Evolutionary conservation across 305 asterid genomes (phyloP).

Genomic region (Fraxinus baroniana): DNA sequence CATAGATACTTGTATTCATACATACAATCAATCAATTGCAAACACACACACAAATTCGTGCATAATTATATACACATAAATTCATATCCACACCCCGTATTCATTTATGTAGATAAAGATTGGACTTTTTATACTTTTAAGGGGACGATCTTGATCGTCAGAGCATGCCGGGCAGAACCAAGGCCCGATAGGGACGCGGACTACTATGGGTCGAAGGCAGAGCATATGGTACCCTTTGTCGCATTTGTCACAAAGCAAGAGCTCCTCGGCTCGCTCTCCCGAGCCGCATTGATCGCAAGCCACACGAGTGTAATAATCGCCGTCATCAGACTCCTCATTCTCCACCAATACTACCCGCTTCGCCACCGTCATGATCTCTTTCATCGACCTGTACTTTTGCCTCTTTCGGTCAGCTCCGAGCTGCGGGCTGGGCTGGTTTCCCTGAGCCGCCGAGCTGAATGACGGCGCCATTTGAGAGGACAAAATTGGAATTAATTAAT

Average conservation of each 20-base stretch:
- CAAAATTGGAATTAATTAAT: conserved; percentile 24
- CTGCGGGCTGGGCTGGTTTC: conserved; percentile 21
- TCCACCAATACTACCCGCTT: conserved; percentile 42
- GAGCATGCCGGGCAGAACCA: conserved; percentile 71
- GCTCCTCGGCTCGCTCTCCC: conserved; percentile 60
- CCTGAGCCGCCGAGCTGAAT: conserved; percentile 30
- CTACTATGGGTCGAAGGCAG: conserved; percentile 66
- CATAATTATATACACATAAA: not conserved
- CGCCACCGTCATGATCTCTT: conserved; percentile 64
- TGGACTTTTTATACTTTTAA: conserved; percentile 45
- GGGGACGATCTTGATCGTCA: conserved; percentile 33
- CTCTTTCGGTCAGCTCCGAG: conserved; percentile 25
- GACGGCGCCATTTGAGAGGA: conserved; percentile 51
- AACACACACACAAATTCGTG: not conserved
- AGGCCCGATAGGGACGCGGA: conserved; percentile 63
- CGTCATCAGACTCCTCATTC: conserved; percentile 21
- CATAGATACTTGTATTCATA: not conserved
- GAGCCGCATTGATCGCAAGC: conserved; percentile 74
- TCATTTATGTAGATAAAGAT: conserved; percentile 19
- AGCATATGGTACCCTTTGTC: conserved; percentile 69
- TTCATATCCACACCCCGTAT: not conserved
- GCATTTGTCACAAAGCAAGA: conserved; percentile 66
- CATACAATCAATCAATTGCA: not conserved
- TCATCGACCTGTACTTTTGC: conserved; percentile 52
- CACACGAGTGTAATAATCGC: conserved; percentile 31